Evolutionary conservation across 495 filamentous ascomycete species (phyloP), one percentile per base, ranked within the genome.

Genomic region (Neurospora sp.): DNA sequence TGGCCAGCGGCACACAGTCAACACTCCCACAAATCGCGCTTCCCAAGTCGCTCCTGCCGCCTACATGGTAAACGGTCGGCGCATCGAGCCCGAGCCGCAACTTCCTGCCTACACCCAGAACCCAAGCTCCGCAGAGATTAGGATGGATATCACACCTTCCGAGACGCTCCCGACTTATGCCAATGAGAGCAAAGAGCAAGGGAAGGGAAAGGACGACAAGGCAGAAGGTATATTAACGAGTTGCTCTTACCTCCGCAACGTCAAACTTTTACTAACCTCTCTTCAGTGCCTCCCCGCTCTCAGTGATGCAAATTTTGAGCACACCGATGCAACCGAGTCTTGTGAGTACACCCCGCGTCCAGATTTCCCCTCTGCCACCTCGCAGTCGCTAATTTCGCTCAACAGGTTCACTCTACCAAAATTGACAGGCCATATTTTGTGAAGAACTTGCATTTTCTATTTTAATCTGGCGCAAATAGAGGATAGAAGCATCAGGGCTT

Each of bases 161-260:
- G 53, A 61, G 53, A 1, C 4, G 12, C 53, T 61, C 5, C 53
- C 53, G 1, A 16, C 1, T 3, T 59, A 59, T 14, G 48, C 9
- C 4, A 22, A 59, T 27, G 48, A 9, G 20, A 59, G 20, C 10
- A 27, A 59, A 8, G 48, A 7, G 20, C 20, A 48, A 10, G 44
- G 17, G 20, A 20, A 48, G 8, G 3, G 4, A 10, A 0, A 27
- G 20, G 10, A 3, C 10, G 14, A 22, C 3, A 1, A 1, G 0
- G 45, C 2, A 53, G 53, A 17, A 16, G 53, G 53, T 31, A 61
- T 16, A 22, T 16, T 0, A 0, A 3, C 45, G 1, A 53, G 9
- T 9, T 12, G 2, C 17, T n/a, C 42, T 17, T 4, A n/a, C 3
- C 0, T 0, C 12, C 14, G 20, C 45, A 22, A 0, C 44, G 1